A percentile compares a stretch with the other conserved stretches of the same genome.
Evolutionary conservation across 2,329 filamentous ascomycete species (phyloP).

Genomic region (Tolypocladium ovalisporum): DNA sequence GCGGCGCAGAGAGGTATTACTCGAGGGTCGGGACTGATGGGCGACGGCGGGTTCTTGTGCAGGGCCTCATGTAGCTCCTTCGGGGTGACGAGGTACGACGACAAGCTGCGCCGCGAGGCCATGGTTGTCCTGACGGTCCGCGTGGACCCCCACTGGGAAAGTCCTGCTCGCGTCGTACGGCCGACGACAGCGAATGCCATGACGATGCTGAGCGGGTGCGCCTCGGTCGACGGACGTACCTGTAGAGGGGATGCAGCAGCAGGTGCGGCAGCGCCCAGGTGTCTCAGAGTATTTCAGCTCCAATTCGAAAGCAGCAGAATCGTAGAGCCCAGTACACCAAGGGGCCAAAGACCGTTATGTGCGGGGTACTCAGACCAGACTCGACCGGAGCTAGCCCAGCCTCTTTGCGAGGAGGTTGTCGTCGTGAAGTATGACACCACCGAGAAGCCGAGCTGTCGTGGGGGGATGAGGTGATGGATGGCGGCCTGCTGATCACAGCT

Average conservation of each 20-base stretch:
- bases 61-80: conserved; percentile 72
- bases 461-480: background rate
- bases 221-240: background rate
- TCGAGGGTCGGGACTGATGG: conserved; percentile 70
- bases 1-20: conserved; percentile 84
- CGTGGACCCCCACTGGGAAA: conserved; percentile 24
- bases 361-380: background rate
- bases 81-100: conserved; percentile 78
- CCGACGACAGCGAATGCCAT: conserved; percentile 34
- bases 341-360: background rate
- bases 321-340: background rate
- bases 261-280: background rate
- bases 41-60: conserved; percentile 67
- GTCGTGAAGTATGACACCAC: background rate
- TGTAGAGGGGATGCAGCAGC: background rate
- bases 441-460: background rate
- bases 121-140: conserved; percentile 17
- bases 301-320: background rate
- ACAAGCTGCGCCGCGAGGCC: conserved; percentile 36
- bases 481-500: background rate
- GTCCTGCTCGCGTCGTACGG: conserved; percentile 28
- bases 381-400: background rate
- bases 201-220: conserved; percentile 1
- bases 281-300: background rate
- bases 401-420: background rate